These are phyloP conservation scores for Elsinoe fawcettii DNA, from an alignment of 2,329 filamentous ascomycete species.

Conservation along the genomic window DNA sequence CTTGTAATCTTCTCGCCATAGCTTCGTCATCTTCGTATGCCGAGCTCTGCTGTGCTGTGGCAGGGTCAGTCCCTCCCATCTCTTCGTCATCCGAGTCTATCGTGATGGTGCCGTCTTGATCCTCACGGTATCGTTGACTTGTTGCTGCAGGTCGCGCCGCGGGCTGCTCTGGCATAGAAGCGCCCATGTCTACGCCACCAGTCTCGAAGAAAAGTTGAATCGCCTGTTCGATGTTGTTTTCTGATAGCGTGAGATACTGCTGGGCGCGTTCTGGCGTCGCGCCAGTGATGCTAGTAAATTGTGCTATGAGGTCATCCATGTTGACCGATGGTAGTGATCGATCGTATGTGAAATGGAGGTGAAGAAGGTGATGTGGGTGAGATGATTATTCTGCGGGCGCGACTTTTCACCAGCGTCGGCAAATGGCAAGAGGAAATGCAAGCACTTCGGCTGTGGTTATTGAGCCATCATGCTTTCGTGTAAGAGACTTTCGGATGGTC, in stretches of 20 bases:
- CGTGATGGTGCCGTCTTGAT: constrained; percentile 57
- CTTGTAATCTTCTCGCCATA: constrained; percentile 83
- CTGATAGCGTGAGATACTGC: constrained; percentile 78
- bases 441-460: neutral
- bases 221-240: constrained; percentile 74
- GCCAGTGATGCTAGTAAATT: constrained; percentile 76
- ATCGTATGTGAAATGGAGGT: neutral
- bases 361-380: neutral
- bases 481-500: neutral
- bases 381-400: neutral
- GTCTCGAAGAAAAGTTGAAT: constrained; percentile 87
- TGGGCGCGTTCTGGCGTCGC: constrained; percentile 65
- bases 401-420: neutral
- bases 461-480: neutral
- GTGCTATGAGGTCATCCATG: constrained; percentile 56
- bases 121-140: constrained; percentile 36
- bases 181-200: constrained; percentile 57
- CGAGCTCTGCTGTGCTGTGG: constrained; percentile 12
- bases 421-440: neutral
- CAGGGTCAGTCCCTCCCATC: constrained; percentile 32
- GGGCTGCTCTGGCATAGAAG: constrained; percentile 29
- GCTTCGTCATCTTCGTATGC: constrained; percentile 75
- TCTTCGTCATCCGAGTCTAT: constrained; percentile 71
- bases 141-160: constrained; percentile 19
- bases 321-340: neutral